Evolutionary conservation across 129 eudicot species (phyloP).

Genomic region (Lactuca sativa): DNA sequence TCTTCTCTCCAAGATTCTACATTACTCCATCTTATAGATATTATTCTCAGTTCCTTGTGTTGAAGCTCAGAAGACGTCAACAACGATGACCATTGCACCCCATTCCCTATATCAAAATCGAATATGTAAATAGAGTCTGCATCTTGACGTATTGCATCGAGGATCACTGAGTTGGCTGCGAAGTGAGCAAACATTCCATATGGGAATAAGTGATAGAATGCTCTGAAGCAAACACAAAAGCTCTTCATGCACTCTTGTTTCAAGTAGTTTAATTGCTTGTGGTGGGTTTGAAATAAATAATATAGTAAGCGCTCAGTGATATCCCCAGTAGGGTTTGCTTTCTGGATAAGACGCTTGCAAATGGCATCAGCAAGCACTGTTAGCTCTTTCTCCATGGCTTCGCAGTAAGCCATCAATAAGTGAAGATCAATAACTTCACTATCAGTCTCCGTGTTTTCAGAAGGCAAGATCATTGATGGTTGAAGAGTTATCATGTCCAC

Average conservation of each 20-base stretch:
- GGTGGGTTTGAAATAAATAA: constrained; percentile 26
- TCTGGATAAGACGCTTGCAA: constrained; percentile 20
- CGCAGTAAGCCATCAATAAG: constrained; percentile 39
- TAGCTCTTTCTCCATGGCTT: constrained; percentile 35
- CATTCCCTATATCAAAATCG: constrained; percentile 47
- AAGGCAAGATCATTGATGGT: constrained; percentile 20
- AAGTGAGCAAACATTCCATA: constrained; percentile 43
- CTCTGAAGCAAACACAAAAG: constrained; percentile 34
- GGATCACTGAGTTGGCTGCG: constrained; percentile 37
- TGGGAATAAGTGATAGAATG: constrained; percentile 35
- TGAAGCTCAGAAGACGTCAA: constrained; percentile 32
- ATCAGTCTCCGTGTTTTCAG: constrained; percentile 6
- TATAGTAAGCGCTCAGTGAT: constrained; percentile 29
- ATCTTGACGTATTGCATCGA: constrained; percentile 29
- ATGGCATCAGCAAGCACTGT: constrained; percentile 27
- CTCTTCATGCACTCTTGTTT: constrained; percentile 37
- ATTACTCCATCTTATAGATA: constrained; percentile 4
- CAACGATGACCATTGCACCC: constrained; percentile 42
- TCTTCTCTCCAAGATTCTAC: constrained; percentile 15
- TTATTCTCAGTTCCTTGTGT: constrained; percentile 20
- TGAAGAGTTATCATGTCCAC: constrained; percentile 17
- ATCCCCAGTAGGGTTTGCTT: constrained; percentile 33
- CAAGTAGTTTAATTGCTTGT: constrained; percentile 33
- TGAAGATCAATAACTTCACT: constrained; percentile 16
- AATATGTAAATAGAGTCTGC: constrained; percentile 20